Evolutionary conservation across 2,329 filamentous ascomycete genomes (phyloP).

Genomic region (Sporothrix globosa): DNA sequence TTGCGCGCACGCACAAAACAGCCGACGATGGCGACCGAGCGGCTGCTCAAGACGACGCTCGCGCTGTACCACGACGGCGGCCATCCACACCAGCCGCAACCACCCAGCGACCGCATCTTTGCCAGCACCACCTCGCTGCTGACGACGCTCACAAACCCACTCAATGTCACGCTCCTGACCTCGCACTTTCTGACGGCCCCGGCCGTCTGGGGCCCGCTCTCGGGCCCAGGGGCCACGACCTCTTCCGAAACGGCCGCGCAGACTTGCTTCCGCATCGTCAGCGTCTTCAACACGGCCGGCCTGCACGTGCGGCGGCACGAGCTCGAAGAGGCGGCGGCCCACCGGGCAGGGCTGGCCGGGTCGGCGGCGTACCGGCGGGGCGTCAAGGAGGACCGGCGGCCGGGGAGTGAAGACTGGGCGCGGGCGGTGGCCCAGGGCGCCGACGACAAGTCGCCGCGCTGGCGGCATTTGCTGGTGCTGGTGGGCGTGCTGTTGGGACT

Average conservation of each 20-base stretch:
- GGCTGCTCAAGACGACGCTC: constrained; percentile 67
- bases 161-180: constrained; percentile 73
- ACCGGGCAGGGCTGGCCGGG: constrained; percentile 34
- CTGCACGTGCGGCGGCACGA: constrained; percentile 57
- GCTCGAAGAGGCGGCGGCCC: constrained; percentile 47
- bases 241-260: constrained; percentile 51
- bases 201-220: constrained; percentile 63
- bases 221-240: neutral
- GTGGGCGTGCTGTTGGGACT: constrained; percentile 79
- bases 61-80: constrained; percentile 60
- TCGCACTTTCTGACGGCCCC: constrained; percentile 72
- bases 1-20: neutral
- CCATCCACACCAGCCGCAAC: constrained; percentile 29
- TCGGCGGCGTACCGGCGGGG: constrained; percentile 26
- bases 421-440: constrained; percentile 60
- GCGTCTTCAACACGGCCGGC: constrained; percentile 71
- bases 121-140: constrained; percentile 70
- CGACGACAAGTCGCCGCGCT: constrained; percentile 65
- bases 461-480: constrained; percentile 83
- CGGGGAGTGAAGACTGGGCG: constrained; percentile 57
- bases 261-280: constrained; percentile 67
- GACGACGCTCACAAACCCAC: constrained; percentile 70
- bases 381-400: constrained; percentile 42
- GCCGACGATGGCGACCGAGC: constrained; percentile 64
- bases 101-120: constrained; percentile 60